Base-by-base conservation (phyloP, 371 early-diverging fungal genomes). In the Dinochytrium kinnereticum region DNA sequence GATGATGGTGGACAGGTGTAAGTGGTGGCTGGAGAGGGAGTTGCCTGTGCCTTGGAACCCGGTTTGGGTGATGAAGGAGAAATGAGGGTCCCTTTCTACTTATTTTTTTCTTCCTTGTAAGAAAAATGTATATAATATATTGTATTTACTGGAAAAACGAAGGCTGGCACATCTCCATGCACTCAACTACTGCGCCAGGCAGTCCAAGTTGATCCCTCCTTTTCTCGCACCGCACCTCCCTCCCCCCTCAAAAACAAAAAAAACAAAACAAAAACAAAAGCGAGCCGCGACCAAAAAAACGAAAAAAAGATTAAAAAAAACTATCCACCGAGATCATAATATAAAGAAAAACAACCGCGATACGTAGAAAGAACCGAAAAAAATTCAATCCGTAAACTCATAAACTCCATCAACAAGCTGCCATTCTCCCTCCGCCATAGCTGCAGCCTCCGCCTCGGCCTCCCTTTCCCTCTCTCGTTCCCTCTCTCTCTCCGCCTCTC, bases 371-470 rank as follows among this genome's bases (percentile, higher is more conserved):
- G 21, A 44, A 44, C 13, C 10, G 49, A 44, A 10, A 44, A 44
- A 64, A 64, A 5, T n/a, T 36, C 36, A 66, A 51, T 68, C 68
- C 51, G 31, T 68, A 51, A 68, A 68, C 53, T 68, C 68, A 68
- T 68, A 68, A 10, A 68, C 68, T 1, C 68, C 68, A 51, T 68
- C 68, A 2, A 68, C 68, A 49, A 68, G 53, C 50, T 68, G 31
- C 68, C 68, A 68, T 30, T 30, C 68, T 1, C 53, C 68, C 28
- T 40, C 57, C 3, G 64, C 37, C 17, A 38, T 53, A 1, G 51
- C 65, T 39, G n/a, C 38, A 44, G 36, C 50, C 71, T 30, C 51
- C 36, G 50, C 71, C 33, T 40, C 64, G 40, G 49, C 34, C 21
- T 38, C 61, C 30, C 13, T 7, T 36, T 61, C 61, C 30, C 61